Evolutionary conservation across 352 stramenopile species (phyloP).

Genomic region (Globisporangium emineosum): DNA sequence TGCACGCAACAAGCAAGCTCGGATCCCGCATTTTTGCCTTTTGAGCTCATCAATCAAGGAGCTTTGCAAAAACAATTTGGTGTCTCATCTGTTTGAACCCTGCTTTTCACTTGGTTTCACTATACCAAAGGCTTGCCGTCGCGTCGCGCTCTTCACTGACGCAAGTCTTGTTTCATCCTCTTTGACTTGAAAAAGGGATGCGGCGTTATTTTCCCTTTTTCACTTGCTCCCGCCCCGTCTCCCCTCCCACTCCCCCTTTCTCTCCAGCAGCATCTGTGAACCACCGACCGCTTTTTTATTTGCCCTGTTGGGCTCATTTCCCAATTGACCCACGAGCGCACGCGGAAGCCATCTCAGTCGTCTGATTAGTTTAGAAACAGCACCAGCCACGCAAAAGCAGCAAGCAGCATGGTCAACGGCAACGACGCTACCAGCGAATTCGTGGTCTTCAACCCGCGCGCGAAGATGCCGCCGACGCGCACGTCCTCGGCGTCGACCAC

Average conservation of each 20-base stretch:
- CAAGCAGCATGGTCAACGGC: conserved; percentile 12
- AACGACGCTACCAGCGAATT: neutral
- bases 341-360: neutral
- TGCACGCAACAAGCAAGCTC: neutral
- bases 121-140: neutral
- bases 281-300: neutral
- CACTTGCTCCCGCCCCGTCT: neutral
- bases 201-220: neutral
- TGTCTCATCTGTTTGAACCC: neutral
- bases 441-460: neutral
- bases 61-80: neutral
- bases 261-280: neutral
- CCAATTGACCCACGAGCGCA: neutral
- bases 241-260: neutral
- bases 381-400: too few relatives aligned
- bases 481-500: conserved; percentile 1
- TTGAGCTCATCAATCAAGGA: neutral
- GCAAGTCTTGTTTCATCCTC: neutral
- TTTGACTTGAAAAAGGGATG: neutral
- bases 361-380: too few relatives aligned
- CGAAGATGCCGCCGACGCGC: conserved; percentile 3
- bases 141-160: neutral
- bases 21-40: neutral
- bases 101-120: neutral
- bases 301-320: neutral